Evolutionary conservation across 2,329 filamentous ascomycete genomes (phyloP).

Genomic region (Pseudogymnoascus sp.): DNA sequence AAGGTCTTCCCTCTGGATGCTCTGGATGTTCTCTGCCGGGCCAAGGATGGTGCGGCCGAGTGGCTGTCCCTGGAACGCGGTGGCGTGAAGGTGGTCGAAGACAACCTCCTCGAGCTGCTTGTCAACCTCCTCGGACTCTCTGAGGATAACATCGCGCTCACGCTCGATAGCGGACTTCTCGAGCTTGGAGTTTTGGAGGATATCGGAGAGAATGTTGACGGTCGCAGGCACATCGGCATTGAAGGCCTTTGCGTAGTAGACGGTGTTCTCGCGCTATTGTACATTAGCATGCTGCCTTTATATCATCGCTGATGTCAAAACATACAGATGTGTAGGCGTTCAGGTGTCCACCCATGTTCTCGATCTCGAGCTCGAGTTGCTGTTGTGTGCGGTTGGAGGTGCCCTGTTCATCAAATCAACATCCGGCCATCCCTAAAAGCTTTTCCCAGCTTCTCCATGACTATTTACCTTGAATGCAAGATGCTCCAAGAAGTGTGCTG

Average conservation of each 20-base stretch:
- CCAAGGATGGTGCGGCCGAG: conserved; percentile 96
- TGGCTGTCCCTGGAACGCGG: conserved; percentile 92
- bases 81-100: conserved; percentile 97
- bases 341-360: conserved; percentile 99
- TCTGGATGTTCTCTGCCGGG: conserved; percentile 95
- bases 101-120: conserved; percentile 99
- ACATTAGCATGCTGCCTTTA: conserved; percentile 7
- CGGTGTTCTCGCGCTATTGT: conserved; percentile 87
- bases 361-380: conserved; percentile 97
- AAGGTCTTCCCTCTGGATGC: conserved; percentile 86
- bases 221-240: conserved; percentile 94
- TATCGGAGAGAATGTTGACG: conserved; percentile 97
- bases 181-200: conserved; percentile 98
- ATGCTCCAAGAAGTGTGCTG: conserved; percentile 98
- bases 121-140: conserved; percentile 98
- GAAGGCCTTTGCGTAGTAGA: conserved; percentile 99
- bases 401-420: conserved; percentile 47
- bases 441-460: conserved; percentile 12
- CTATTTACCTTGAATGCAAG: conserved; percentile 89
- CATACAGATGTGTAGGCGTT: conserved; percentile 99
- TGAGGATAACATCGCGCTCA: conserved; percentile 96
- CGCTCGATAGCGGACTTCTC: conserved; percentile 88
- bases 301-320: conserved; percentile 12
- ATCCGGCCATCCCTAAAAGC: conserved; percentile 6
- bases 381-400: conserved; percentile 91